Base-by-base conservation (phyloP, 768 basidiomycete species). In the Tylopilus plumbeoviolaceoides region DNA sequence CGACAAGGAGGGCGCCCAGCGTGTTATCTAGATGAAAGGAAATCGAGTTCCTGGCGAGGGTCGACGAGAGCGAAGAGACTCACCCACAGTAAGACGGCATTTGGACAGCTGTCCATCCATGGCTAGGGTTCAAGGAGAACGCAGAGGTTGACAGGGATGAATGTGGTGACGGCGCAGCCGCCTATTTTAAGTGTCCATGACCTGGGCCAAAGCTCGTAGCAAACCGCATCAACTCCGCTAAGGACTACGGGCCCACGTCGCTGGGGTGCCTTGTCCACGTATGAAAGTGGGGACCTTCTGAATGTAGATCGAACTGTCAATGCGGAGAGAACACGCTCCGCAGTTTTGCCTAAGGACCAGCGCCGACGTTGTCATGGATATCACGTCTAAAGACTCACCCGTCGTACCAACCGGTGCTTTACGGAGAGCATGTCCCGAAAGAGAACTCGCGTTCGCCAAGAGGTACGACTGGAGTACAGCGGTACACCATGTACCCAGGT, bases 1-100 rank as follows among this genome's bases (percentile, higher is more conserved):
- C 82, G 11, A 83, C 45, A 18, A 84, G 68, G 39, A 83, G 64
- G 20, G 82, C 74, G n/a, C 83, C 83, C 3, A 84, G 70, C 0
- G 77, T 82, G 48, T 76, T 73, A 25, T 59, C 38, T 5, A 50
- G 18, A 61, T 80, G 43, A 78, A 73, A 43, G 59, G 44, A 3
- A 48, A 35, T 2, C 23, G 17, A 2, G 12, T 9, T 27, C 8
- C 31, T 57, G 1, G 30, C 18, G 12, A 21, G 3, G 41, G 3
- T 28, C 27, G 12, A 44, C 18, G 44, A 11, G n/a, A 44, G 28
- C 17, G 17, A 20, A 39, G 38, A 20, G n/a, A 5, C 38, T 39
- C 7, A 20, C 18, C 44, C 38, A 9, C 38, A 39, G 42, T 9
- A 47, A 39, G 30, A 12, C 12, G 31, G 18, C 10, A 33, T 9